Conservation (phyloP, 192 early-diverging fungal genomes). For the Gryganskiella cystojenkinii region DNA sequence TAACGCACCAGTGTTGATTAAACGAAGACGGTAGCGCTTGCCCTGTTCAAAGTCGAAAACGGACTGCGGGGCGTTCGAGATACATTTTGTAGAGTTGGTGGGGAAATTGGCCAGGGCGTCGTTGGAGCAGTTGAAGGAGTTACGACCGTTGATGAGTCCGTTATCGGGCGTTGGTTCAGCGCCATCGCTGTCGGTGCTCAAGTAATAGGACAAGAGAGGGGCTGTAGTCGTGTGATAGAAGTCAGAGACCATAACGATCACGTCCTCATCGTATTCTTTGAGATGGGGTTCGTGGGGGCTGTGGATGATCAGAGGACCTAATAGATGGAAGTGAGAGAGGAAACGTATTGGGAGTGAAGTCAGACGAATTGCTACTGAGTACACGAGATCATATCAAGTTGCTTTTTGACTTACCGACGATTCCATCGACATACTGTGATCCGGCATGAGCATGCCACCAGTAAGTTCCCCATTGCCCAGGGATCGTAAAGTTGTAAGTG, state of each 20-base stretch:
- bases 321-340: neutral
- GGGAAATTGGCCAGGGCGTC: slow-evolving; percentile 13
- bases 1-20: slow-evolving; percentile 49
- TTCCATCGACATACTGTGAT: slow-evolving; percentile 44
- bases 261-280: slow-evolving; percentile 43
- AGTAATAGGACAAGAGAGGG: slow-evolving; percentile 14
- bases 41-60: slow-evolving; percentile 30
- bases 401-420: slow-evolving; percentile 20
- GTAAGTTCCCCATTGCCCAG: slow-evolving; percentile 48
- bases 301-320: slow-evolving; percentile 15
- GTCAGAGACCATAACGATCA: slow-evolving; percentile 43
- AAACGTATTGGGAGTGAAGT: neutral
- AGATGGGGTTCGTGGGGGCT: slow-evolving; percentile 20
- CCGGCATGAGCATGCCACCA: slow-evolving; percentile 58
- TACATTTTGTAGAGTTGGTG: neutral
- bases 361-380: no score
- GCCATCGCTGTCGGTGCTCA: slow-evolving; percentile 21
- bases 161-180: slow-evolving; percentile 14
- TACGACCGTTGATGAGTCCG: slow-evolving; percentile 7
- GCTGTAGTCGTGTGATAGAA: slow-evolving; percentile 31
- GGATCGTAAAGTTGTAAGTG: slow-evolving; percentile 39
- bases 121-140: slow-evolving; percentile 15
- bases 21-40: slow-evolving; percentile 36
- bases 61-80: slow-evolving; percentile 5
- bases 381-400: no score